Conservation (phyloP, 768 basidiomycete genomes). For the Suillus fuscotomentosus region DNA sequence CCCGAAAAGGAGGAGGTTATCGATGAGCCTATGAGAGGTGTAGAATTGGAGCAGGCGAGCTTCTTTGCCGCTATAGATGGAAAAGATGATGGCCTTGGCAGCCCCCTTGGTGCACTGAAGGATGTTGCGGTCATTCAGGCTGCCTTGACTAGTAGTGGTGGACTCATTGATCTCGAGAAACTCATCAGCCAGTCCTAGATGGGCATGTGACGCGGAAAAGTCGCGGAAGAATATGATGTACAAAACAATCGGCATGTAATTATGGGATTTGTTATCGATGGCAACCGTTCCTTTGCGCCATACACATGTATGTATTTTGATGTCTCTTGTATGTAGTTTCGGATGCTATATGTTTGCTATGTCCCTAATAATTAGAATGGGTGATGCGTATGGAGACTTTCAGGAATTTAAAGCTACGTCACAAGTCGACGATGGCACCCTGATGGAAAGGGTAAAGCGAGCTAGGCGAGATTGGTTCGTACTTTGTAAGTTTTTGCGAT, state of each 20-base stretch:
- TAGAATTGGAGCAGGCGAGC: constrained; percentile 55
- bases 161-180: constrained; percentile 52
- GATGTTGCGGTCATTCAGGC: constrained; percentile 85
- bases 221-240: background rate
- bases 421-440: background rate
- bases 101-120: constrained; percentile 60
- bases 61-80: constrained; percentile 53
- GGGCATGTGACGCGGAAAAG: background rate
- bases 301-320: background rate
- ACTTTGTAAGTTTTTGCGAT: background rate
- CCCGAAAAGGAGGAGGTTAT: constrained; percentile 44
- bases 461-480: background rate
- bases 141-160: constrained; percentile 63
- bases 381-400: background rate
- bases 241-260: background rate
- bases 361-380: background rate
- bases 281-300: background rate
- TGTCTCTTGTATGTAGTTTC: background rate
- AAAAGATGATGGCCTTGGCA: constrained; percentile 53
- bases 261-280: background rate
- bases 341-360: background rate
- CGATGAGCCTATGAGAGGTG: constrained; percentile 49
- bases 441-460: background rate
- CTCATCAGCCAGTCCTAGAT: constrained; percentile 18
- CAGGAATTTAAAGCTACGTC: no score